Conservation (phyloP, 768 basidiomycete species). For the Tubosaeta sp. region DNA sequence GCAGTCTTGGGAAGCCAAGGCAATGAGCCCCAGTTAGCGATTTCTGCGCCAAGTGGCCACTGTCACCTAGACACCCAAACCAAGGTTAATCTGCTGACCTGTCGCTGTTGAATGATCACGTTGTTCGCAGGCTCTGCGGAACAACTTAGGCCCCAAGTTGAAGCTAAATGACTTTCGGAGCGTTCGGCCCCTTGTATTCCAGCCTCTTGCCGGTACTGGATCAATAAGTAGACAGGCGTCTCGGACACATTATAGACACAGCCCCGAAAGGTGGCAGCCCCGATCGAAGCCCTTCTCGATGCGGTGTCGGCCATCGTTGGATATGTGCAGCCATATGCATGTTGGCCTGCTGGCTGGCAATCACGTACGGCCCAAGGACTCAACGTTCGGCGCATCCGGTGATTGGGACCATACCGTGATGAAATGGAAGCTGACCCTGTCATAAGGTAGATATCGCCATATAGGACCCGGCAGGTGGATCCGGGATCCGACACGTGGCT, state of each 20-base stretch:
- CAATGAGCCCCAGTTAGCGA: background rate
- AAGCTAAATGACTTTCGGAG: background rate
- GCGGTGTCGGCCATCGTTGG: background rate
- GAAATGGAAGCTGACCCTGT: background rate
- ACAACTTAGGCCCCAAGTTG: background rate
- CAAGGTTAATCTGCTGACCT: background rate
- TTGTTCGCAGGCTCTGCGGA: background rate
- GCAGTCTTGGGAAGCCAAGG: background rate
- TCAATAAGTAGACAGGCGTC: background rate
- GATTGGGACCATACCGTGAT: background rate
- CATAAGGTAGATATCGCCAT: background rate
- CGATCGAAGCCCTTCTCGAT: background rate
- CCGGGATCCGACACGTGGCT: background rate
- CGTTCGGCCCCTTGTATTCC: background rate
- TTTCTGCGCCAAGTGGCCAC: background rate
- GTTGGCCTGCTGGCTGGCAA: background rate
- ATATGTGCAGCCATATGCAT: background rate
- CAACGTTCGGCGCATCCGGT: background rate
- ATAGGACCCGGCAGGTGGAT: background rate
- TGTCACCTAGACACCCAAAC: background rate
- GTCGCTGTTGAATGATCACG: background rate
- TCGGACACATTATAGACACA: background rate
- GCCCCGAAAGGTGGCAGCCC: background rate
- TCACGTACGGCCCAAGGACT: background rate
- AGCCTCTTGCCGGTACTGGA: background rate